Base-by-base conservation (phyloP, 257 asterid genomes). In the Voacanga thouarsii region DNA sequence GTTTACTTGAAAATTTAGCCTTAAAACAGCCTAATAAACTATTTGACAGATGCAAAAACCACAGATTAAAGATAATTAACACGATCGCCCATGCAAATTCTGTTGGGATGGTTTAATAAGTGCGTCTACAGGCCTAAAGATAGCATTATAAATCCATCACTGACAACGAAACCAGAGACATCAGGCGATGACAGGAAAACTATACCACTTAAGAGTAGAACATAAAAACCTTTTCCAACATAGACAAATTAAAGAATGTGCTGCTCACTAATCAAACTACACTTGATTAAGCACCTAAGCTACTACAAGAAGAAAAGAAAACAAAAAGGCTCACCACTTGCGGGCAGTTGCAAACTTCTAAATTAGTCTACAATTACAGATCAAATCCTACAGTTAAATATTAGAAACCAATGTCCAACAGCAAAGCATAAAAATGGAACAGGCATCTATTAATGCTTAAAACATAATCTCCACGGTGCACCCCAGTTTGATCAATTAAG, bases 181-280 rank as follows among this genome's bases (percentile, higher is more conserved):
- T 1, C 8, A 33, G 7, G 12, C 16, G 45, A 33, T 10, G 47
- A 18, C 6, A 53, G 16, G n/a, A 12, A 59, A 37, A 0, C 33
- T 9, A 74, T 33, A 43, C 18, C 26, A 44, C 47, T 51, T 7
- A 37, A 73, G 9, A 15, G 21, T 19, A 7, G 0, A 44, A 76
- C 26, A 41, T 53, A 51, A 82, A 66, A 50, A 33, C 28, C 51
- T 68, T 75, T 15, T 70, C 66, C 43, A 74, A 74, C 80, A 74
- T 68, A 77, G 78, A 89, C 76, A 87, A 91, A 89, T 93, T 33
- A 91, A 91, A 83, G 97, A 93, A 93, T 90, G 94, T 88, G 84
- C 88, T 88, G 87, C 92, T 79, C 88, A 73, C 80, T 72, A 86
- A 84, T 82, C 84, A 82, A 80, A 81, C 71, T 84, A 71, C 82